Base-by-base conservation (phyloP, 2,329 filamentous ascomycete genomes). In the Pseudogymnoascus sp. region DNA sequence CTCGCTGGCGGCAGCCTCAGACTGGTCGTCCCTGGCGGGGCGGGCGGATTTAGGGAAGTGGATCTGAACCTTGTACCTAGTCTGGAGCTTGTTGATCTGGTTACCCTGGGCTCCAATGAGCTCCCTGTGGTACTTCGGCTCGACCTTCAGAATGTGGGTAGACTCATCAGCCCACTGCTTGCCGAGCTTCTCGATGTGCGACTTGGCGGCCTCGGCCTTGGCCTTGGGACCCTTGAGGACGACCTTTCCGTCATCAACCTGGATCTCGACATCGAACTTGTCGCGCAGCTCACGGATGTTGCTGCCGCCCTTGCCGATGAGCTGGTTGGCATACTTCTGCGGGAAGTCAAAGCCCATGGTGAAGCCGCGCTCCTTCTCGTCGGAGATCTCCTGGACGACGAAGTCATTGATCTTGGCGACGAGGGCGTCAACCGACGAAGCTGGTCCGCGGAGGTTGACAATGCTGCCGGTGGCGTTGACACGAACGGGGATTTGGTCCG, bases 211-310 rank as follows among this genome's bases (percentile, higher is more conserved):
- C 75, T 96, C 92, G 1, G 93, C 91, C 82, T 97, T 97, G 60
- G 91, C 91, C 78, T 96, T 91, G 60, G 95, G 93, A 25, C 96
- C 95, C 81, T 96, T 97, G 70, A 99, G 86, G 76, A 96, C 91
- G 60, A 97, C 91, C 77, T 93, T 93, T 68, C 95, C 95, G 70
- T 97, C 91, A 69, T 96, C 88, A 40, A 97, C 89, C 76, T 97
- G 92, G 66, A 99, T 88, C 64, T 88, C 85, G 4, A 89, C 86
- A 64, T 88, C 85, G 65, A 87, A 88, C 67, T 83, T 83, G 66
- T 89, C 86, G 56, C 85, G 82, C 38, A 89, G 77, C 69, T 88
- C 85, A 62, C 81, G 81, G 70, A 89, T 87, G 72, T 87, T 83
- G 75, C 84, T 86, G 16, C 86, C 86, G 60, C 84, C 82, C 75